Conservation (phyloP, 495 filamentous ascomycete species). For the Tuber borchii region DNA sequence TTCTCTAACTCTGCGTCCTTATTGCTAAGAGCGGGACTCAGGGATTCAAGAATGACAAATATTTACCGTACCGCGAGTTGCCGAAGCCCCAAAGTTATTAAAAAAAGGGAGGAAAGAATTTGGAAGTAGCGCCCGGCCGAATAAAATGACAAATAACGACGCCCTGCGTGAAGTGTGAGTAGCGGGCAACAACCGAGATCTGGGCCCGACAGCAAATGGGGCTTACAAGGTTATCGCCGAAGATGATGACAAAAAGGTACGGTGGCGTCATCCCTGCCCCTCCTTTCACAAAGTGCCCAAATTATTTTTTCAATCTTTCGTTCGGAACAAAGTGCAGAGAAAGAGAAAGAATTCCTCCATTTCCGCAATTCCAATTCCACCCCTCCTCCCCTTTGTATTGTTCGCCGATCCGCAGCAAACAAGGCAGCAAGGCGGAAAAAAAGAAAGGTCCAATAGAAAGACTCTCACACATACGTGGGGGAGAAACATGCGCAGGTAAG, state of each 20-base stretch:
- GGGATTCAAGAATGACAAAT: not conserved
- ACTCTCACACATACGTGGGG: not conserved
- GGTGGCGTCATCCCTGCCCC: conserved; percentile 30
- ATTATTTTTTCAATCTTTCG: not conserved
- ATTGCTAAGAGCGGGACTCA: too few relatives aligned
- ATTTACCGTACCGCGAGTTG: not conserved
- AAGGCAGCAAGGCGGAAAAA: not conserved
- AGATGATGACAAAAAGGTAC: conserved; percentile 11
- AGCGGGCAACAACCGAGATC: not conserved
- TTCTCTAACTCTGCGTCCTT: too few relatives aligned
- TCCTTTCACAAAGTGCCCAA: not conserved
- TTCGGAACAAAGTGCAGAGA: not conserved
- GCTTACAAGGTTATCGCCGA: not conserved
- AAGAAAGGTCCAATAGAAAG: not conserved
- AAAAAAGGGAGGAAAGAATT: too few relatives aligned
- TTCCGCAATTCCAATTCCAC: conserved; percentile 6
- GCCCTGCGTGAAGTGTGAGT: not conserved
- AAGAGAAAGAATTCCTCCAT: conserved; percentile 8
- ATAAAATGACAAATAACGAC: not conserved
- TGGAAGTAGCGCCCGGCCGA: not conserved
- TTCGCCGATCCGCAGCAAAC: not conserved
- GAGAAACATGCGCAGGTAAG: conserved; percentile 6
- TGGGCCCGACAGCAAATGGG: not conserved
- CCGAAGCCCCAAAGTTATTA: not conserved
- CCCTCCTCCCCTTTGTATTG: not conserved